phyloP scores from a whole-genome alignment of 73 alveolate genomes.

The Paramecium caudatum region DNA sequence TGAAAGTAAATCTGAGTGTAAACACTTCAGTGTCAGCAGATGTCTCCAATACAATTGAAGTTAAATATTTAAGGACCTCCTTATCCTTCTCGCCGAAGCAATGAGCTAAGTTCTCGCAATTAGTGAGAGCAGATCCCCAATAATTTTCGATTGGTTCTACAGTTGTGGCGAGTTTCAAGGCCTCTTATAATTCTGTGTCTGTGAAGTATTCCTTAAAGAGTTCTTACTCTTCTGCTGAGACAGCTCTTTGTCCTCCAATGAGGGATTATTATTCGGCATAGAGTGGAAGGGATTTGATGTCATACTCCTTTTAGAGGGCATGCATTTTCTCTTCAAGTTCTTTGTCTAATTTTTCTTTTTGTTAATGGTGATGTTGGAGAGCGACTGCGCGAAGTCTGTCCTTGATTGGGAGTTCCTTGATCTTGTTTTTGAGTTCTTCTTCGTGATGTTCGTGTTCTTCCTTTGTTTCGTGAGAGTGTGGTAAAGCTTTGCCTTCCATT shows the following conservation, averaged over 20 bases:
- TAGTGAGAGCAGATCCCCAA: conserved; percentile 72
- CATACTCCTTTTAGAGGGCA: conserved; percentile 66
- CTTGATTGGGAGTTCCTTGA: conserved; percentile 72
- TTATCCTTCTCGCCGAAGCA: conserved; percentile 74
- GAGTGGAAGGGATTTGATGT: conserved; percentile 72
- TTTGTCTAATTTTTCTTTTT: conserved; percentile 67
- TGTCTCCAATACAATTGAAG: conserved; percentile 63
- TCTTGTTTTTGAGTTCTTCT: conserved; percentile 32
- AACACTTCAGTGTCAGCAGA: conserved; percentile 85
- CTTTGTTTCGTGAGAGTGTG: conserved; percentile 14
- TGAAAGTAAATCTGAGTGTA: conserved; percentile 89
- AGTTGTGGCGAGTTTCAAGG: conserved; percentile 33
- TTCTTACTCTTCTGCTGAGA: conserved; percentile 64
- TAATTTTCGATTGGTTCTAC: conserved; percentile 72
- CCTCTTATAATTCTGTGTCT: conserved; percentile 72
- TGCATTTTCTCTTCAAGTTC: conserved; percentile 72
- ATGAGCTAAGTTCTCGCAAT: conserved; percentile 68
- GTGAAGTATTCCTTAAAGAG: conserved; percentile 67
- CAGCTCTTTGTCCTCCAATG: conserved; percentile 51
- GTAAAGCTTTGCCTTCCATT: conserved; percentile 59
- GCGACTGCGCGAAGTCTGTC: conserved; percentile 74
- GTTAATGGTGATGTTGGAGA: conserved; percentile 52
- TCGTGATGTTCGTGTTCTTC: conserved; percentile 59
- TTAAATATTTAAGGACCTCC: conserved; percentile 70
- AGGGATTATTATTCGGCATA: conserved; percentile 64